Base-by-base conservation (phyloP, 75 land plant species). In the Larix kaempferi region DNA sequence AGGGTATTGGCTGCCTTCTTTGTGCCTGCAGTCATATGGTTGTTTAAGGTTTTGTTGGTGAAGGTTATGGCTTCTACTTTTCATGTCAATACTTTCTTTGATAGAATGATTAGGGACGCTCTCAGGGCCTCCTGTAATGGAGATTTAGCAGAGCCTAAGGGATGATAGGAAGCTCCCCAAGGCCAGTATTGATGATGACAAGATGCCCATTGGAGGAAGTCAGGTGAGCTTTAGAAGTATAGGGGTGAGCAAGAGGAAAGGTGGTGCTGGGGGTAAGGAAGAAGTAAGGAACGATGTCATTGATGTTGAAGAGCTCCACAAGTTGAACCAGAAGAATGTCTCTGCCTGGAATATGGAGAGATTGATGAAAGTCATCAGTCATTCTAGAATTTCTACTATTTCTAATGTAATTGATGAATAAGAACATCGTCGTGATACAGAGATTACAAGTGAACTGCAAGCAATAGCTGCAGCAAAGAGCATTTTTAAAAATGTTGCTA, bases 281-380 rank as follows among this genome's bases (percentile, higher is more conserved):
- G 33, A 79, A 78, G 71, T 74, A 69, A 14, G 33, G 57, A 71
- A 55, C 55, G 78, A 74, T 54, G 71, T 79, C 6, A 87, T 96
- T 33, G 92, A 89, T 80, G 83, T 96, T 33, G 86, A 78, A n/a
- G 84, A 90, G 78, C 76, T 95, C 78, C 90, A 89, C 56, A 83
- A 85, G 79, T 77, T 96, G 86, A 90, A 90, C 65, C 85, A 77
- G 76, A 89, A 85, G 62, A 96, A 93, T 59, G 89, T 96, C 11
- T 88, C 99, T 13, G 94, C 94, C 59, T 96, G 91, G 93, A 89
- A 91, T 26, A 96, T 96, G 97, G 91, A 91, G 85, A 78, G 86
- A 61, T 69, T 96, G 67, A 84, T 92, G 77, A 91, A 88, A 75
- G 82, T 89, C 39, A 83, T 95, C 15, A 72, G 84, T 49, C 83